Evolutionary conservation across 2,329 filamentous ascomycete genomes (phyloP).

Genomic region (Scedosporium minutisporum): DNA sequence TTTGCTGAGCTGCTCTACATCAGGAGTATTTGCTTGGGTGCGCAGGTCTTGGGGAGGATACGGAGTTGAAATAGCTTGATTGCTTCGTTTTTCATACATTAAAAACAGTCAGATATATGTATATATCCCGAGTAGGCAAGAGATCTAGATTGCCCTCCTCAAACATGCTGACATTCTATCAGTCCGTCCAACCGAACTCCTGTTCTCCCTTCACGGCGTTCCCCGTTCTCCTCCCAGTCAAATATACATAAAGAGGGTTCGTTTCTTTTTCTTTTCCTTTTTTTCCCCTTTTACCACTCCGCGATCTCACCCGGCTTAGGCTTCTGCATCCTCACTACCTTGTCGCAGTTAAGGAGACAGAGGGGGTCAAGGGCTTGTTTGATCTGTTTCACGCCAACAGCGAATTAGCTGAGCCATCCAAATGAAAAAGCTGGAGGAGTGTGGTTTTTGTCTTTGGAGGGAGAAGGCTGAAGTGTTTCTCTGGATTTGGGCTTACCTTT

Average conservation of each 20-base stretch:
- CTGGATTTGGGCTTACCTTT: conserved; percentile 43
- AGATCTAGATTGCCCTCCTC: neutral
- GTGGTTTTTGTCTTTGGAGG: neutral
- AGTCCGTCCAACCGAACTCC: neutral
- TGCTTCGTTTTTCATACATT: too few relatives aligned
- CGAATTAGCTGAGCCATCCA: conserved; percentile 1
- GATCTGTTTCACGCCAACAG: conserved; percentile 36
- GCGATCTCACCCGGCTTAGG: conserved; percentile 31
- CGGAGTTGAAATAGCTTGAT: too few relatives aligned
- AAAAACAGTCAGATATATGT: neutral
- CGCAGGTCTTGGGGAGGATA: too few relatives aligned
- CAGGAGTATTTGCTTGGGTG: too few relatives aligned
- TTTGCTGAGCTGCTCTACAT: too few relatives aligned
- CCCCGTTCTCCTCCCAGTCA: neutral
- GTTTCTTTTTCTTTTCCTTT: too few relatives aligned
- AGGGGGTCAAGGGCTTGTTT: conserved; percentile 74
- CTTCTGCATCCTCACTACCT: conserved; percentile 52
- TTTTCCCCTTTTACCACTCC: conserved; percentile 25
- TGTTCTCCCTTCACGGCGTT: neutral
- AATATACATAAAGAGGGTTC: neutral
- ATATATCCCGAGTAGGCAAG: neutral
- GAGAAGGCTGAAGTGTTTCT: too few relatives aligned
- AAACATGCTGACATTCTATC: neutral
- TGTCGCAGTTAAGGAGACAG: conserved; percentile 59
- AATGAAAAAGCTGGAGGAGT: neutral